Base-by-base conservation (phyloP, 257 asterid species). In the Nicotiana paniculata region DNA sequence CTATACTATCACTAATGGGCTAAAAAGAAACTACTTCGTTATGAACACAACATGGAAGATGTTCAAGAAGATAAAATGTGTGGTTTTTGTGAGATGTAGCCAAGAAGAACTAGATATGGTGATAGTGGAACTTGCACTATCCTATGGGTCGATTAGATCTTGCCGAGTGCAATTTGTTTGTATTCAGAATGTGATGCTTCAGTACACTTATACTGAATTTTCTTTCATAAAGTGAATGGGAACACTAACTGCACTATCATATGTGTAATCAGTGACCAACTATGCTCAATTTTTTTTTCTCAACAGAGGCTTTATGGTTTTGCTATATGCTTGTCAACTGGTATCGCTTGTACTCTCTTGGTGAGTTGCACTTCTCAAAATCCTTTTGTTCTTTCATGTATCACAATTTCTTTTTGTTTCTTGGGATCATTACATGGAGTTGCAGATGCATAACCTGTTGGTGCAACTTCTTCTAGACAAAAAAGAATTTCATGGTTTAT, bases 231-330 rank as follows among this genome's bases (percentile, higher is more conserved):
- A 72, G 33, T 72, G 24, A 46, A 46, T 21, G 33, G 35, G 35
- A 24, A 70, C 46, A 43, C 77, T 70, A 70, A 43, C 35, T 46
- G 59, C 79, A 46, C 59, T 72, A 70, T 39, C 21, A 43, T 24
- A 13, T 72, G 48, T 72, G 61, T 46, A 24, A 24, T 51, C 35
- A 39, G 58, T 70, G 57, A 70, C 79, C 21, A 24, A 46, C 79
- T 46, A 46, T 46, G 79, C 24, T 32, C 37, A 75, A 18, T 53
- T 51, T 48, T 57, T 69, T 81, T 79, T 62, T 66, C 61, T 82
- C 77, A 39, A 84, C 97, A 96, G 98, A 93, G 99, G 85, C 87
- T 94, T 63, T 92, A 94, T 83, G 97, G 99, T 10, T 96, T 96
- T 84, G 97, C 90, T 82, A 90, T 90, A 76, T 96, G 98, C 98